Percentiles rank a stretch among this genome's conserved stretches.
These are phyloP conservation scores for Omphalotus guepiniiformis DNA, from an alignment of 768 basidiomycete species.

Conservation along the genomic window DNA sequence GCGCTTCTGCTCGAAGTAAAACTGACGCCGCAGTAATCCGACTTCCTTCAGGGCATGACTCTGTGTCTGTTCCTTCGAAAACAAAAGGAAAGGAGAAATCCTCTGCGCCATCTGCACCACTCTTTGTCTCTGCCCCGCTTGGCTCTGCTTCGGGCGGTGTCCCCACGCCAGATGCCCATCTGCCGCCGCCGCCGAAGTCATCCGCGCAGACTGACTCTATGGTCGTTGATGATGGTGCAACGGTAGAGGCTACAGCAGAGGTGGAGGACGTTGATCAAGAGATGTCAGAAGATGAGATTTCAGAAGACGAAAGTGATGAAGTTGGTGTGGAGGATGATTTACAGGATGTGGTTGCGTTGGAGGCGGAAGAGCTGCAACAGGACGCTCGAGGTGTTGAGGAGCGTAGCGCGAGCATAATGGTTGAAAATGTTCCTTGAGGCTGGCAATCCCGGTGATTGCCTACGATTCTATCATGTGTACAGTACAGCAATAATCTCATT, in stretches of 20 bases:
- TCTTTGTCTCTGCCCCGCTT: constrained; percentile 29
- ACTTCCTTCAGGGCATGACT: constrained; percentile 11
- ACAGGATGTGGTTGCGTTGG: constrained; percentile 39
- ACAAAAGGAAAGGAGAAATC: constrained; percentile 37
- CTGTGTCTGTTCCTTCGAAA: constrained; percentile 16
- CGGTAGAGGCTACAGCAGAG: constrained; percentile 20
- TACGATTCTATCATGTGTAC: too few relatives aligned
- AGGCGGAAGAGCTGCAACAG: constrained; percentile 36
- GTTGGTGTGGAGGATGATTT: constrained; percentile 29
- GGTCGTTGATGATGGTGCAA: constrained; percentile 28
- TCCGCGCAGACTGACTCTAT: constrained; percentile 25
- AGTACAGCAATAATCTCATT: too few relatives aligned
- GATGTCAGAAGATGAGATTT: constrained; percentile 14
- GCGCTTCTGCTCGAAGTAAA: neutral
- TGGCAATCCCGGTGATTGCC: too few relatives aligned
- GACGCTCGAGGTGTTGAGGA: constrained; percentile 38
- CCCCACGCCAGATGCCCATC: constrained; percentile 23
- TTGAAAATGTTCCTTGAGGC: too few relatives aligned
- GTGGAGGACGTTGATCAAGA: constrained; percentile 22
- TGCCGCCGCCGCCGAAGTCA: constrained; percentile 21
- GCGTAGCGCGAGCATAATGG: constrained; percentile 6
- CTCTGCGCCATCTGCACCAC: constrained; percentile 14
- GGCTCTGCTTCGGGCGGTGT: neutral
- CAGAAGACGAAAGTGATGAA: constrained; percentile 26
- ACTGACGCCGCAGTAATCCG: constrained; percentile 14